phyloP scores from a whole-genome alignment of 2,329 filamentous ascomycete species.

The Magnaporthiopsis incrustans region DNA sequence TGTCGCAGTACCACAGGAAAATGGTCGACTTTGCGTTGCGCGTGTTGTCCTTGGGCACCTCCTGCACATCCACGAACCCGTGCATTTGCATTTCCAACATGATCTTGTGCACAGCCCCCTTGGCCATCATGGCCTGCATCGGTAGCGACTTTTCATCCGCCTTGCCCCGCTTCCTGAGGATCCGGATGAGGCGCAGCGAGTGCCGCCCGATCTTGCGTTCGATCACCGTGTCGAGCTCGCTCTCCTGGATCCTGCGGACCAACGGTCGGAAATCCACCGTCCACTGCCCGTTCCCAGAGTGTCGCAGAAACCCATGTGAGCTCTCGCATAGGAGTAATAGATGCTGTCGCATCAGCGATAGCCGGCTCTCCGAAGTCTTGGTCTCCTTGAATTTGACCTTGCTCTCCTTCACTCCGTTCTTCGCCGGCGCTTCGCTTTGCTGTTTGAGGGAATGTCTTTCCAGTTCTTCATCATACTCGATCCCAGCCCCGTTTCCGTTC shows the following conservation, averaged over 20 bases:
- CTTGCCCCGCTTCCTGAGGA: slow-evolving; percentile 80
- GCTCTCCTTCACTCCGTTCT: slow-evolving; percentile 20
- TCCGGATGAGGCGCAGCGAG: slow-evolving; percentile 75
- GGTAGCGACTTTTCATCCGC: slow-evolving; percentile 90
- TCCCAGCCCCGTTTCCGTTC: slow-evolving; percentile 19
- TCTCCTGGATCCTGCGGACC: slow-evolving; percentile 60
- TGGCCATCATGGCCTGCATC: slow-evolving; percentile 72
- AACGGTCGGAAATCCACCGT: slow-evolving; percentile 74
- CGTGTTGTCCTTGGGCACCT: slow-evolving; percentile 82
- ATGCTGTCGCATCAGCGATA: slow-evolving; percentile 61
- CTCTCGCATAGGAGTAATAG: slow-evolving; percentile 65
- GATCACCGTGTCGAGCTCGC: slow-evolving; percentile 76
- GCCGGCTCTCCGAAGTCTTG: slow-evolving; percentile 33
- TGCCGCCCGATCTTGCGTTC: slow-evolving; percentile 67
- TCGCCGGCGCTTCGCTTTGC: slow-evolving; percentile 14
- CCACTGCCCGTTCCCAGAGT: slow-evolving; percentile 69
- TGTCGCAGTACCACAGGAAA: slow-evolving; percentile 88
- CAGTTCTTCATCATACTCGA: slow-evolving; percentile 8
- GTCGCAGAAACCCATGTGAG: slow-evolving; percentile 58
- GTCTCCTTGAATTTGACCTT: slow-evolving; percentile 46
- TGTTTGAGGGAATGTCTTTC: slow-evolving; percentile 17
- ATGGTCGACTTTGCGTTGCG: slow-evolving; percentile 76
- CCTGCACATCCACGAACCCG: slow-evolving; percentile 84
- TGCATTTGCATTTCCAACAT: slow-evolving; percentile 80
- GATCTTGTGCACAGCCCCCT: slow-evolving; percentile 75